Percentiles rank a stretch among this genome's conserved stretches.
phyloP scores from a whole-genome alignment of 768 basidiomycete genomes.

The Pisolithus tinctorius region DNA sequence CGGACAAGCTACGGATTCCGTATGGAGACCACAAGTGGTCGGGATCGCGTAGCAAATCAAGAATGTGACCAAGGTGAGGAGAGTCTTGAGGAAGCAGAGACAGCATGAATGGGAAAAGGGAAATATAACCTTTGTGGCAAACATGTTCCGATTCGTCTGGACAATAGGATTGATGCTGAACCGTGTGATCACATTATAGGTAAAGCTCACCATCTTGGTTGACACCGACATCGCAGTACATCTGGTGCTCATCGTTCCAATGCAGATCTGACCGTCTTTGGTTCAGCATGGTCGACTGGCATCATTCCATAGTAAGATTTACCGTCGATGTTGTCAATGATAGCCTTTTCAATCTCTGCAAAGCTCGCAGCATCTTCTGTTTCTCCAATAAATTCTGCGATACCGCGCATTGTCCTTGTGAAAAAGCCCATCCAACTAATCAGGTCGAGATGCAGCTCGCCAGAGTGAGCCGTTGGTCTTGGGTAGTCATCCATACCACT shows the following conservation, averaged over 20 bases:
- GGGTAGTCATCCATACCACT: slow-evolving; percentile 98
- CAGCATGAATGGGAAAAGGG: slow-evolving; percentile 88
- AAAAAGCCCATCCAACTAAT: slow-evolving; percentile 98
- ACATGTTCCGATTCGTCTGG: slow-evolving; percentile 88
- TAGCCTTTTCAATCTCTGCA: slow-evolving; percentile 68
- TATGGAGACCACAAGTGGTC: slow-evolving; percentile 87
- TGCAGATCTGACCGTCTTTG: slow-evolving; percentile 61
- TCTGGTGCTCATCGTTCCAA: slow-evolving; percentile 82
- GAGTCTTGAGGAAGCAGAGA: slow-evolving; percentile 72
- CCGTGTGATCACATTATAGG: neutral
- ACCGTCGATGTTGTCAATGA: slow-evolving; percentile 85
- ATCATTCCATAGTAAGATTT: slow-evolving; percentile 6
- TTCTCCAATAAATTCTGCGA: slow-evolving; percentile 83
- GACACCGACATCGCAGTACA: slow-evolving; percentile 91
- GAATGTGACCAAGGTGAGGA: slow-evolving; percentile 70
- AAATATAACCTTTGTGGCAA: slow-evolving; percentile 90
- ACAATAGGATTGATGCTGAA: neutral
- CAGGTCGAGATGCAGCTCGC: slow-evolving; percentile 89
- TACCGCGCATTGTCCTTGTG: slow-evolving; percentile 85
- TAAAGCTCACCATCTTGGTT: slow-evolving; percentile 65
- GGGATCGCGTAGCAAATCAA: slow-evolving; percentile 75
- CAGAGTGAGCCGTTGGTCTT: slow-evolving; percentile 79
- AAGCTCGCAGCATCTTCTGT: slow-evolving; percentile 78
- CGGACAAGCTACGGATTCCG: slow-evolving; percentile 83
- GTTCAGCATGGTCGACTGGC: neutral